Evolutionary conservation across 495 filamentous ascomycete species (phyloP).

Genomic region (Talaromyces borbonicus): DNA sequence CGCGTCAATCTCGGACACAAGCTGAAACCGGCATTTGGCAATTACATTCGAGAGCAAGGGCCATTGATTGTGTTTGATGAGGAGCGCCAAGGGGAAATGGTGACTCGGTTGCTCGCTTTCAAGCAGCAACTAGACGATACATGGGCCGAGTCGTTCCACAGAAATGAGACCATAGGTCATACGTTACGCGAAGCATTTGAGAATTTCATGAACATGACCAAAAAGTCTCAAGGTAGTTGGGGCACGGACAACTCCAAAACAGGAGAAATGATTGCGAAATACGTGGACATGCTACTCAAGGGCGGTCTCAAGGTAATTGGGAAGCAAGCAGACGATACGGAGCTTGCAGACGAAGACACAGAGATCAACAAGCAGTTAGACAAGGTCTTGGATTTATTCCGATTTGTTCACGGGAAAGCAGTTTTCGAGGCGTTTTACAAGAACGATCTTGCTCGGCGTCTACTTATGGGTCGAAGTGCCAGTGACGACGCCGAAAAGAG

Average conservation of each 20-base stretch:
- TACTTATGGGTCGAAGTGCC: constrained; percentile 84
- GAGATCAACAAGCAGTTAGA: constrained; percentile 87
- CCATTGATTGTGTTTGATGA: constrained; percentile 71
- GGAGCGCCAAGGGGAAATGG: constrained; percentile 73
- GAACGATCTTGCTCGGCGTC: constrained; percentile 79
- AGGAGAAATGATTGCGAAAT: constrained; percentile 97
- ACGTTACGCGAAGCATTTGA: constrained; percentile 76
- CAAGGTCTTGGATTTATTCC: constrained; percentile 83
- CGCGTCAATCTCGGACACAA: constrained; percentile 52
- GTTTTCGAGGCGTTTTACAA: constrained; percentile 99
- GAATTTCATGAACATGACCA: constrained; percentile 79
- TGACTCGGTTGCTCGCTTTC: constrained; percentile 69
- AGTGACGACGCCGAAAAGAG: constrained; percentile 90
- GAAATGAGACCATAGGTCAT: constrained; percentile 63
- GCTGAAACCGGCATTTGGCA: constrained; percentile 61
- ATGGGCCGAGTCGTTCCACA: constrained; percentile 60
- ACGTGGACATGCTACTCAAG: constrained; percentile 83
- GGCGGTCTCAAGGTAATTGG: constrained; percentile 71
- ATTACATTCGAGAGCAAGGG: constrained; percentile 70
- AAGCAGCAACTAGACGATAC: constrained; percentile 71
- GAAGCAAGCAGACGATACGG: constrained; percentile 31
- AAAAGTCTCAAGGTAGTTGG: constrained; percentile 53
- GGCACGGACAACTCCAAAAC: constrained; percentile 82
- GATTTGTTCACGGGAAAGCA: constrained; percentile 94
- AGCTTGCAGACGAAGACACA: constrained; percentile 74